Evolutionary conservation across 768 basidiomycete genomes (phyloP).

Genomic region (Auricularia sp.): DNA sequence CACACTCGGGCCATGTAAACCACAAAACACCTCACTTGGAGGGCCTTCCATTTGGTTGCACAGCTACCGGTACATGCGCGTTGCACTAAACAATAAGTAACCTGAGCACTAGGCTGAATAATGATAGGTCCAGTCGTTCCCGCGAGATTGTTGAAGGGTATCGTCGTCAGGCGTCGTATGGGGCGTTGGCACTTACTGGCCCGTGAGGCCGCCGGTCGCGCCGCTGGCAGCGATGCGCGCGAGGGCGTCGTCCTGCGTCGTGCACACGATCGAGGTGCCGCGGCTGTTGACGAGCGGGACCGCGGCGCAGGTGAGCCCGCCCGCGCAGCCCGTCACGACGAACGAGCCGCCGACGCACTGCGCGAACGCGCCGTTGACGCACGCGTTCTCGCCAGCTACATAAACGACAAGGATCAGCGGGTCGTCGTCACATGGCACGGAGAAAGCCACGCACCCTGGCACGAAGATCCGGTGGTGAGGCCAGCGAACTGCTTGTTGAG

Average conservation of each 20-base stretch:
- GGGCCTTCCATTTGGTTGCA: background rate
- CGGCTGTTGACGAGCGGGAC: conserved; percentile 40
- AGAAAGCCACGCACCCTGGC: conserved; percentile 12
- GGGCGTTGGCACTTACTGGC: conserved; percentile 8
- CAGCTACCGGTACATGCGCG: background rate
- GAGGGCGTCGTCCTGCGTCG: conserved; percentile 36
- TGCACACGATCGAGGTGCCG: conserved; percentile 45
- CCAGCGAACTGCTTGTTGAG: conserved; percentile 24
- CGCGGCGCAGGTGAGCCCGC: conserved; percentile 33
- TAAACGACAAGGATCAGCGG: too few species aligned
- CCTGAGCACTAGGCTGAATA: background rate
- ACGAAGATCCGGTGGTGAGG: conserved; percentile 19
- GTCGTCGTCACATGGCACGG: too few species aligned
- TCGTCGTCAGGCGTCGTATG: background rate
- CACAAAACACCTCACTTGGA: background rate
- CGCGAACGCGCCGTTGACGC: conserved; percentile 43
- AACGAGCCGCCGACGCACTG: conserved; percentile 38
- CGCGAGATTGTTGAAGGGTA: background rate
- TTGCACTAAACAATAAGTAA: background rate
- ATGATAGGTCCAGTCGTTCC: background rate
- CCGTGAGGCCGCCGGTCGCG: conserved; percentile 34
- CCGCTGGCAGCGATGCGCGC: conserved; percentile 39
- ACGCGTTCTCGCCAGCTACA: conserved; percentile 34
- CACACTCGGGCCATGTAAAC: background rate
- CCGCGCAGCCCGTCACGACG: conserved; percentile 21